Evolutionary conservation across 768 basidiomycete genomes (phyloP), one percentile per base, ranked within the genome.

Genomic region (Termitomyces sp.): DNA sequence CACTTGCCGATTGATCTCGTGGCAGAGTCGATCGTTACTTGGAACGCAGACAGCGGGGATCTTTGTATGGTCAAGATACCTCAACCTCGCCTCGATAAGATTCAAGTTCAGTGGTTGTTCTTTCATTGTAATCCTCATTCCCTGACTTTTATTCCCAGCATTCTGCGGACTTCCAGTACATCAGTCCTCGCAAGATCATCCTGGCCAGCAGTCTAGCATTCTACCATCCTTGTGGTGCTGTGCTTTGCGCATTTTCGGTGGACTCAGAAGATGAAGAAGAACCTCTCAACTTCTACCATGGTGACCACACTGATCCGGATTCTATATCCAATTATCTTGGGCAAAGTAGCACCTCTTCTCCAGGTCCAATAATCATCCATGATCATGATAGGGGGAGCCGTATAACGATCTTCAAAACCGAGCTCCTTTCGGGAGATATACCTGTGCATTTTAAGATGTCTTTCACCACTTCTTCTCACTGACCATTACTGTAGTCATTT

Each of bases 291-390:
- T 55, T 55, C 40, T 33, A 55, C 18, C 22, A 44, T 0, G 40
- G 54, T 32, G 4, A 20, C 12, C 20, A 42, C 4, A 72, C 73
- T 18, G 55, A 55, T 48, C 36, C 20, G 18, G n/a, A 54, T 54
- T 13, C n/a, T 22, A 39, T 54, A 39, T 22, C 15, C n/a, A 5
- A 54, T 39, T 7, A 24, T 39, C 20, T 54, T 36, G 52, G 52
- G 20, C 36, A 5, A 12, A 20, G 13, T 2, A 15, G 35, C 36
- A 39, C 18, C 20, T 38, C 35, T 2, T 39, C 35, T 24, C 5
- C 36, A 9, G 18, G n/a, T 39, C 80, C 77, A 22, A 86, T 70
- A 49, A 50, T 51, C 3, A 36, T 58, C 48, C 57, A 58, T 18
- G 9, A 50, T 32, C 57, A 50, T 15, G 48, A 58, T 46, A 32